Percentiles rank a stretch among this genome's conserved stretches.
phyloP scores from a whole-genome alignment of 176 grass and related monocot genomes.

The Tillandsia fasciculata region DNA sequence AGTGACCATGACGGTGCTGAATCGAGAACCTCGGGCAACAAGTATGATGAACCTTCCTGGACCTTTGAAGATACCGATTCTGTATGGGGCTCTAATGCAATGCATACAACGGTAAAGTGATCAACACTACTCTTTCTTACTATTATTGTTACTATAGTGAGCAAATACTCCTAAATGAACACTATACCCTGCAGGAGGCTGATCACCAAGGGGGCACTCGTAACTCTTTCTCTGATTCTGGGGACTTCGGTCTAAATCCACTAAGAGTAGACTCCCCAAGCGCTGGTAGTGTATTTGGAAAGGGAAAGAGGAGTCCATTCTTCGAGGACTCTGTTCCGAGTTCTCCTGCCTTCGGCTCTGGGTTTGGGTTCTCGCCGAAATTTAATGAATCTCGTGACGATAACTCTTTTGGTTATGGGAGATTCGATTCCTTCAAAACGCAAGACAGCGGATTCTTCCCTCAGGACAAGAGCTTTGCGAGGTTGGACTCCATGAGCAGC shows the following conservation, averaged over 20 bases:
- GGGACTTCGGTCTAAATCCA: slow-evolving; percentile 47
- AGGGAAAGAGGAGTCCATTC: slow-evolving; percentile 64
- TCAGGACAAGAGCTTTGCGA: slow-evolving; percentile 53
- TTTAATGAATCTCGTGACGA: slow-evolving; percentile 49
- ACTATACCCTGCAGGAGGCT: slow-evolving; percentile 44
- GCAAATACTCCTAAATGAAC: slow-evolving; percentile 7
- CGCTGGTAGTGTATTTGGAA: slow-evolving; percentile 42
- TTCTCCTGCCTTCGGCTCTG: slow-evolving; percentile 70
- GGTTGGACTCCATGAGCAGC: slow-evolving; percentile 69
- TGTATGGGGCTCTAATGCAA: slow-evolving; percentile 77
- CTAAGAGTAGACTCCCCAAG: slow-evolving; percentile 45
- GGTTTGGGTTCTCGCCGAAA: slow-evolving; percentile 62
- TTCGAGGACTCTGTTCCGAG: slow-evolving; percentile 97
- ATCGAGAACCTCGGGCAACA: slow-evolving; percentile 72
- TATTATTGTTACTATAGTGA: slow-evolving; percentile 14
- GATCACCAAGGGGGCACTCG: slow-evolving; percentile 33
- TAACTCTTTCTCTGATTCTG: slow-evolving; percentile 75
- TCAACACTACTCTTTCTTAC: slow-evolving; percentile 2
- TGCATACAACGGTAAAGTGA: slow-evolving; percentile 36
- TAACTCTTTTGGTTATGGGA: slow-evolving; percentile 54
- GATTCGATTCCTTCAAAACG: slow-evolving; percentile 81
- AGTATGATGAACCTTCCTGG: slow-evolving; percentile 86
- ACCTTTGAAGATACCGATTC: slow-evolving; percentile 95
- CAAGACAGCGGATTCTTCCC: slow-evolving; percentile 62
- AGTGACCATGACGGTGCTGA: slow-evolving; percentile 83